phyloP scores from a whole-genome alignment of 176 grass and related monocot genomes.

The Avena insularis region DNA sequence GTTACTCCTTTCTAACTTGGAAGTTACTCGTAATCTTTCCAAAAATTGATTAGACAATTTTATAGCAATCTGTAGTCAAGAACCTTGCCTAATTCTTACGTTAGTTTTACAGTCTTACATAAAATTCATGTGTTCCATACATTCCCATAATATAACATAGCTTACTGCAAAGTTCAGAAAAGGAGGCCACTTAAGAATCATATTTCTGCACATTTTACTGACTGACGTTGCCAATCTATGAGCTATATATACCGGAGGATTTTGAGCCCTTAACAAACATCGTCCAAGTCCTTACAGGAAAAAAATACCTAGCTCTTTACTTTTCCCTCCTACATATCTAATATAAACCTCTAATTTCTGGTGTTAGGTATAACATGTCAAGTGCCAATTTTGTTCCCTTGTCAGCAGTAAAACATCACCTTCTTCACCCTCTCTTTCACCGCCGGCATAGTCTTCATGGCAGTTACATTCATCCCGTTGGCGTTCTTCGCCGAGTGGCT shows the following conservation, averaged over 20 bases:
- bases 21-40: neutral
- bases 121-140: neutral
- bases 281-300: neutral
- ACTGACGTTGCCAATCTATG: neutral
- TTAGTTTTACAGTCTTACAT: neutral
- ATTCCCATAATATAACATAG: neutral
- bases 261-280: neutral
- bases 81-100: neutral
- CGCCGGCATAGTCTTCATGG: constrained; percentile 56
- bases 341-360: constrained; percentile 47
- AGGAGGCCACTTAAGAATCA: neutral
- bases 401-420: constrained; percentile 81
- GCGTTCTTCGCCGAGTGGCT: constrained; percentile 34
- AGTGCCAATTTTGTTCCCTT: constrained; percentile 7
- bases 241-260: neutral
- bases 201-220: constrained; percentile 4
- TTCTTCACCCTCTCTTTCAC: constrained; percentile 80
- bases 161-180: neutral
- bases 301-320: neutral
- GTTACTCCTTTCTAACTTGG: neutral
- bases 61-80: neutral
- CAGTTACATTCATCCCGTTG: constrained; percentile 28
- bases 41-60: neutral
- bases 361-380: constrained; percentile 43
- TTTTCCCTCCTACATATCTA: neutral